Evolutionary conservation across 2,329 filamentous ascomycete genomes (phyloP).

Genomic region (Colletotrichum sidae): DNA sequence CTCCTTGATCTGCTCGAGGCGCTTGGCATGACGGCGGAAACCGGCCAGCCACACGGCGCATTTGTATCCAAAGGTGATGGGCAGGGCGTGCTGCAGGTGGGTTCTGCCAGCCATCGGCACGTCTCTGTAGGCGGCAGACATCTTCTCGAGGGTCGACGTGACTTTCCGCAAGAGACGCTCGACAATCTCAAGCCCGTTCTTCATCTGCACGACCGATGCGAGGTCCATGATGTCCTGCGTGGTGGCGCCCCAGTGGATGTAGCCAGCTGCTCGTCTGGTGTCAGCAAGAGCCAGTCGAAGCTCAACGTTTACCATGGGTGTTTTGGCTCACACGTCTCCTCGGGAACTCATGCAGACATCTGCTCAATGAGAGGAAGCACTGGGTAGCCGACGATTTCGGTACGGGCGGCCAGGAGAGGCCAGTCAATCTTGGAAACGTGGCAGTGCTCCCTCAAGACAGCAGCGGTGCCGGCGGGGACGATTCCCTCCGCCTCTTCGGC

Average conservation of each 20-base stretch:
- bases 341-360: constrained; percentile 51
- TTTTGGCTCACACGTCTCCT: constrained; percentile 43
- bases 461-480: constrained; percentile 54
- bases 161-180: constrained; percentile 56
- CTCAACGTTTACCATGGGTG: too few species aligned
- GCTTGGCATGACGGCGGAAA: constrained; percentile 59
- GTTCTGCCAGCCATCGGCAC: constrained; percentile 69
- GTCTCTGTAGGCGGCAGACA: constrained; percentile 60
- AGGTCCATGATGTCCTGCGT: constrained; percentile 71
- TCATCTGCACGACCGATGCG: constrained; percentile 65
- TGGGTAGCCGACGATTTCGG: constrained; percentile 66
- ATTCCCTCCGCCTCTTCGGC: constrained; percentile 60
- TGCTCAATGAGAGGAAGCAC: constrained; percentile 64
- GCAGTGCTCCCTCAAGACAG: constrained; percentile 50
- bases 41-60: constrained; percentile 65
- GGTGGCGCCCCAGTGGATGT: constrained; percentile 69
- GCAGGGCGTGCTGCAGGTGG: constrained; percentile 67
- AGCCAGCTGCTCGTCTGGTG: constrained; percentile 42
- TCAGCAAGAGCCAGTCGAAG: neutral
- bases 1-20: constrained; percentile 58
- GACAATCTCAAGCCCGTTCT: constrained; percentile 60
- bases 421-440: constrained; percentile 40
- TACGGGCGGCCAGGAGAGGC: constrained; percentile 55
- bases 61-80: constrained; percentile 69
- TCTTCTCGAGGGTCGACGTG: constrained; percentile 52